Percentiles rank a stretch among this genome's conserved stretches.
These are phyloP conservation scores for Ulvella scutata DNA, from an alignment of 139 green algal genomes.

Conservation along the genomic window DNA sequence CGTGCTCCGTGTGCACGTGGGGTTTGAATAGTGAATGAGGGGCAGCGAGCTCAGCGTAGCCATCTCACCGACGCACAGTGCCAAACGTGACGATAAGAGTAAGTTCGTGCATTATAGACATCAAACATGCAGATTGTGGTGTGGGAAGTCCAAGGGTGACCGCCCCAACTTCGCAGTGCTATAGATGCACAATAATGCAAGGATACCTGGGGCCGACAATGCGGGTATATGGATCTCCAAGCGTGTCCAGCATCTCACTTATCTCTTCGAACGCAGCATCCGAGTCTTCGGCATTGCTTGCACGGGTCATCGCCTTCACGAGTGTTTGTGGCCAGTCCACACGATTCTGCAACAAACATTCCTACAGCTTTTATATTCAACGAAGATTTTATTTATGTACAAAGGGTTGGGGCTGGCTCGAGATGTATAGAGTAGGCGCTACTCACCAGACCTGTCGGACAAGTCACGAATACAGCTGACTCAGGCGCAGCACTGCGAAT, in stretches of 20 bases:
- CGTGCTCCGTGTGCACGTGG: too few species aligned
- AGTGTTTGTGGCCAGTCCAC: background rate
- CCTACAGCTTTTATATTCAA: background rate
- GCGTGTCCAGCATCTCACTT: slow-evolving; percentile 52
- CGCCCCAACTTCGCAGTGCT: background rate
- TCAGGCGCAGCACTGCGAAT: too few species aligned
- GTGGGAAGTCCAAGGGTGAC: background rate
- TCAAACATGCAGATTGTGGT: background rate
- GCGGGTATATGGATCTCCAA: slow-evolving; percentile 87
- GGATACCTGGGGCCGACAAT: slow-evolving; percentile 48
- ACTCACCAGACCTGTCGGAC: too few species aligned
- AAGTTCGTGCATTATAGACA: too few species aligned
- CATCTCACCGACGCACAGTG: too few species aligned
- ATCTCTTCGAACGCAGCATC: slow-evolving; percentile 33
- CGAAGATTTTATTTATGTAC: background rate
- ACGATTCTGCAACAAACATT: background rate
- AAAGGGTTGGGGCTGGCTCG: too few species aligned
- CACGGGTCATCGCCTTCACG: background rate
- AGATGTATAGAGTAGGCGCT: too few species aligned
- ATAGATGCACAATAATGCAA: background rate
- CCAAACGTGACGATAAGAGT: too few species aligned
- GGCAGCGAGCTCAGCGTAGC: too few species aligned
- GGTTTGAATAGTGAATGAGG: too few species aligned
- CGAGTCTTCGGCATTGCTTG: background rate
- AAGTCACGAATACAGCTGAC: too few species aligned